Conservation (phyloP, 495 filamentous ascomycete genomes). For the Acidomyces sp. region DNA sequence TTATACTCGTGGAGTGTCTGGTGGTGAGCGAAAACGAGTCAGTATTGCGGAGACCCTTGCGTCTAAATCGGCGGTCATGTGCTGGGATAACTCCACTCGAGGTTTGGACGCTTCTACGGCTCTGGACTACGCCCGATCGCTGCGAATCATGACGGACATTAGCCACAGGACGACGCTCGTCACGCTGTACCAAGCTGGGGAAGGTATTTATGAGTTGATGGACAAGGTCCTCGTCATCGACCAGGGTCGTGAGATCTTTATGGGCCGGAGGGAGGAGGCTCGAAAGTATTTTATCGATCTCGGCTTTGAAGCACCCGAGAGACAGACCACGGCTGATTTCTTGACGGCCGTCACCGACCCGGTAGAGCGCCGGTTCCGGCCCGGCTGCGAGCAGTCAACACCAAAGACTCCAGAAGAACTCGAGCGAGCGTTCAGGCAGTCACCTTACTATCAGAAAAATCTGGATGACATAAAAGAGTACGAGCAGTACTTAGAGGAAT, state of each 20-base stretch:
- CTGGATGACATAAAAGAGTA: slow-evolving; percentile 45
- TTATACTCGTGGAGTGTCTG: slow-evolving; percentile 61
- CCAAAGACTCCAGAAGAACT: slow-evolving; percentile 52
- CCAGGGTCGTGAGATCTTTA: slow-evolving; percentile 50
- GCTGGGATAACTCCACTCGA: slow-evolving; percentile 67
- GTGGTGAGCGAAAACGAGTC: slow-evolving; percentile 61
- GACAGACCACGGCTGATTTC: slow-evolving; percentile 62
- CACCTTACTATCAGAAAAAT: slow-evolving; percentile 40
- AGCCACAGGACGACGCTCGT: slow-evolving; percentile 69
- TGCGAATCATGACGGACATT: slow-evolving; percentile 74
- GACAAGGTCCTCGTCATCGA: slow-evolving; percentile 62
- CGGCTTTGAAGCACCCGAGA: slow-evolving; percentile 52
- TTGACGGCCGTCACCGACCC: slow-evolving; percentile 67
- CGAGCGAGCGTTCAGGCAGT: slow-evolving; percentile 45
- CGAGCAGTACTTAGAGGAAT: slow-evolving; percentile 46
- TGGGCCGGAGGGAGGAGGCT: slow-evolving; percentile 49
- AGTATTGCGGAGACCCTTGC: slow-evolving; percentile 57
- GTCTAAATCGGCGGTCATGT: slow-evolving; percentile 50
- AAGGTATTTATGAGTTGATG: slow-evolving; percentile 73
- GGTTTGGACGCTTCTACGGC: slow-evolving; percentile 70
- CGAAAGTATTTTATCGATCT: slow-evolving; percentile 56
- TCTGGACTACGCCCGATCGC: slow-evolving; percentile 62
- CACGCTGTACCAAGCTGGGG: slow-evolving; percentile 72
- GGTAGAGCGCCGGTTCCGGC: slow-evolving; percentile 50
- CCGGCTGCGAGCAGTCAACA: slow-evolving; percentile 48